phyloP scores from a whole-genome alignment of 2,329 filamentous ascomycete genomes.

The Fusarium nodosum region DNA sequence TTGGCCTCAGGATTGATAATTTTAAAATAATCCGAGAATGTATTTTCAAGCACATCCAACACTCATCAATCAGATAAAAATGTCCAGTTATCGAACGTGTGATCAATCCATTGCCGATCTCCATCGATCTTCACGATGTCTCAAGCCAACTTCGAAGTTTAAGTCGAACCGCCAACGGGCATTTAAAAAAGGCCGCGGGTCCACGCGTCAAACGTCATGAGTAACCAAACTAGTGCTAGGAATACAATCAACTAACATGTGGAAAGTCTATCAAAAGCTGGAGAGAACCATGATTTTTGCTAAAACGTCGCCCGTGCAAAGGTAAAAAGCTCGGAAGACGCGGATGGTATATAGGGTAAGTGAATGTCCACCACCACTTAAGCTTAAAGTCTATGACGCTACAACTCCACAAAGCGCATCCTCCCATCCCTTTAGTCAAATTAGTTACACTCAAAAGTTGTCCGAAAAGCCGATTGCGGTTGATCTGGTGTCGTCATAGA shows the following conservation, averaged over 20 bases:
- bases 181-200: constrained; percentile 12
- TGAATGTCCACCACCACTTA: not conserved
- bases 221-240: not conserved
- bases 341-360: constrained; percentile 21
- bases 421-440: not conserved
- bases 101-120: not conserved
- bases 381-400: constrained; percentile 41
- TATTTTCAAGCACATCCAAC: constrained; percentile 11
- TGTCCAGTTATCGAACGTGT: not conserved
- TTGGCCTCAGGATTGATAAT: no score
- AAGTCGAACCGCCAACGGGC: constrained; percentile 2
- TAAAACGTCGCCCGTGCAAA: not conserved
- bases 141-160: not conserved
- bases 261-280: not conserved
- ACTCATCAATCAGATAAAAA: not conserved
- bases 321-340: not conserved
- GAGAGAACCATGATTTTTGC: not conserved
- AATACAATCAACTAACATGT: not conserved
- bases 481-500: constrained; percentile 39
- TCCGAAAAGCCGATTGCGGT: constrained; percentile 38
- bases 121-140: not conserved
- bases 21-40: not conserved
- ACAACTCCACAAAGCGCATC: constrained; percentile 9
- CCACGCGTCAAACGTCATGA: constrained; percentile 11
- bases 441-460: constrained; percentile 19